Percentiles rank a stretch among this genome's conserved stretches.
phyloP scores from a whole-genome alignment of 1,284 basidiomycete species.

The Amylostereum areolatum region DNA sequence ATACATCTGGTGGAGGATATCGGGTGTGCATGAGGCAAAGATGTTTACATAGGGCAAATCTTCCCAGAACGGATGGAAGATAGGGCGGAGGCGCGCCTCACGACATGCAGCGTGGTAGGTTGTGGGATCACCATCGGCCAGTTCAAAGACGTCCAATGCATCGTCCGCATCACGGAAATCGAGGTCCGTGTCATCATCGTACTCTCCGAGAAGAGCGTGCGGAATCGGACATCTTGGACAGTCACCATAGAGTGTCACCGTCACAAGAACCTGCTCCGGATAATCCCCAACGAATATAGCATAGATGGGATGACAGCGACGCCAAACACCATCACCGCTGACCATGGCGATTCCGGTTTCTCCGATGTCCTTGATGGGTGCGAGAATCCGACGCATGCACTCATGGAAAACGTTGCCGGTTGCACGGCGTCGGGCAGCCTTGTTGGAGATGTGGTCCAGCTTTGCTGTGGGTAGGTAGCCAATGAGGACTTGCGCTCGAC shows the following conservation, averaged over 20 bases:
- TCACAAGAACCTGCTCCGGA: slow-evolving; percentile 12
- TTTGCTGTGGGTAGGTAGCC: slow-evolving; percentile 30
- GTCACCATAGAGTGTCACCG: slow-evolving; percentile 9
- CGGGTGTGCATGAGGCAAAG: slow-evolving; percentile 23
- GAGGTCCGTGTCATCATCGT: background rate
- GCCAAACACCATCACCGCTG: slow-evolving; percentile 15
- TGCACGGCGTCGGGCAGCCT: slow-evolving; percentile 17
- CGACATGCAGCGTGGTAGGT: background rate
- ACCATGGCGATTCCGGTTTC: background rate
- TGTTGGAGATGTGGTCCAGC: slow-evolving; percentile 24
- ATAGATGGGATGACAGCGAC: slow-evolving; percentile 22
- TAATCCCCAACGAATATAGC: slow-evolving; percentile 20
- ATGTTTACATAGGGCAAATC: slow-evolving; percentile 24
- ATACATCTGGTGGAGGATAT: slow-evolving; percentile 31
- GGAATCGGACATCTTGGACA: slow-evolving; percentile 13
- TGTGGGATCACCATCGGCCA: background rate
- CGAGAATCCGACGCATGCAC: background rate
- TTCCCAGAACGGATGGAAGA: slow-evolving; percentile 25
- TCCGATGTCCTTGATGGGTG: background rate
- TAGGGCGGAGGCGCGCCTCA: slow-evolving; percentile 1
- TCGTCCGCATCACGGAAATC: no score
- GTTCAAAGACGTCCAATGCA: background rate
- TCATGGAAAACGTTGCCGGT: slow-evolving; percentile 31
- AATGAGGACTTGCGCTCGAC: slow-evolving; percentile 28
- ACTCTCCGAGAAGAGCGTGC: background rate